Percentiles rank a stretch among this genome's conserved stretches.
These are phyloP conservation scores for Erythrobasidium yunnanense DNA, from an alignment of 768 basidiomycete genomes.

Conservation along the genomic window DNA sequence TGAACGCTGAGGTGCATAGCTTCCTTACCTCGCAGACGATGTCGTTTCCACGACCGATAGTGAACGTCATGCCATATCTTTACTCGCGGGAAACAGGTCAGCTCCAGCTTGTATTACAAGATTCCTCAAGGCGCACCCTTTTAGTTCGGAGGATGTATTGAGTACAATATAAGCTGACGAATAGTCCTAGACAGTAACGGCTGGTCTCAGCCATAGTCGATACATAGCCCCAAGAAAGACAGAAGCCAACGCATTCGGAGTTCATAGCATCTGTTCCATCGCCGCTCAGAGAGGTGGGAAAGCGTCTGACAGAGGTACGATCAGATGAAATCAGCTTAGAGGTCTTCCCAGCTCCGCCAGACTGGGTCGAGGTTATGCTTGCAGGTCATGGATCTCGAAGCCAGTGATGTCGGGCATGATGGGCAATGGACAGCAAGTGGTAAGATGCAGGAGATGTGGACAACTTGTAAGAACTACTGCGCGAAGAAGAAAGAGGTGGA, in stretches of 20 bases:
- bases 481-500: no score
- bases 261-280: conserved; percentile 92
- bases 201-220: no score
- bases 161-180: conserved; percentile 32
- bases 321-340: background rate
- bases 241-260: conserved; percentile 21
- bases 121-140: background rate
- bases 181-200: conserved; percentile 19
- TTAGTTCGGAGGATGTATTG: background rate
- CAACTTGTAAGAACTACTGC: background rate
- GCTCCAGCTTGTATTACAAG: background rate
- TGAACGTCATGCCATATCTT: conserved; percentile 70
- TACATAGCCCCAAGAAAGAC: background rate
- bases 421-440: background rate
- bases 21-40: conserved; percentile 57
- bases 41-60: conserved; percentile 88
- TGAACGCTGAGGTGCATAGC: conserved; percentile 48
- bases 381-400: conserved; percentile 53
- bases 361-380: background rate
- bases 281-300: conserved; percentile 78
- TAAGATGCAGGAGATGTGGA: background rate
- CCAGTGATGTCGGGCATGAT: conserved; percentile 48
- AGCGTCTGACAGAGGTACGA: conserved; percentile 61
- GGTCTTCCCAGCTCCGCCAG: background rate
- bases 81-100: background rate